Evolutionary conservation across 106 monocot species (phyloP), one percentile per base, ranked within the genome.

Genomic region (Dendrobium huoshanense): DNA sequence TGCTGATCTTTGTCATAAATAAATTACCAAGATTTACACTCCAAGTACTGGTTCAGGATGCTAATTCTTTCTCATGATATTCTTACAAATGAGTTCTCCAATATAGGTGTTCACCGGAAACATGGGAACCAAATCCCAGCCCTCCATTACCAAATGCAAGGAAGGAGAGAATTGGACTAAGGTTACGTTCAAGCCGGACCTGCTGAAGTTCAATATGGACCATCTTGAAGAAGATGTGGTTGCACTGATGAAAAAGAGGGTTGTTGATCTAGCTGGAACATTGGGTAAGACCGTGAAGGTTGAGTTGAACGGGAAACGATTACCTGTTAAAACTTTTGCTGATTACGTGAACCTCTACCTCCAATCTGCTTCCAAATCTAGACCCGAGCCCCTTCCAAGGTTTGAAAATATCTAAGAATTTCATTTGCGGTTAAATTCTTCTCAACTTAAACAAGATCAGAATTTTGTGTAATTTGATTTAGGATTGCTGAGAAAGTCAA

Each of bases 281-380:
- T 81, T 99, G 15, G 99, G 99, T 33, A 99, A 93, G 78, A 83
- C 93, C 19, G 95, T 99, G 40, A 95, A 99, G 87, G 99, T 99
- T 0, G 90, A 99, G 64, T 54, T 99, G 77, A 95, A 99, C 78
- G 93, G 95, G 0, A 58, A 91, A 73, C 79, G 85, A 18, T 29
- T 99, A 16, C 95, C 95, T 22, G 82, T 99, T 29, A 95, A 95
- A 41, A 79, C 83, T 16, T 99, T 99, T 40, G 6, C 76, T 15
- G 95, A 99, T 55, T 99, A 99, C 81, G 85, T 90, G 17, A 86
- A 93, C 68, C 83, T 99, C 48, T 99, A 95, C 81, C 79, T 99
- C 13, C 82, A 89, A 55, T 81, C 92, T 33, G 91, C 86, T 77
- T 85, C 88, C 19, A 93, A 92, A 80, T 67, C 58, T 40, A 88